A percentile compares a stretch with the other conserved stretches of the same genome.
phyloP scores from a whole-genome alignment of 2,329 filamentous ascomycete species.

The Epichloe gansuensis region DNA sequence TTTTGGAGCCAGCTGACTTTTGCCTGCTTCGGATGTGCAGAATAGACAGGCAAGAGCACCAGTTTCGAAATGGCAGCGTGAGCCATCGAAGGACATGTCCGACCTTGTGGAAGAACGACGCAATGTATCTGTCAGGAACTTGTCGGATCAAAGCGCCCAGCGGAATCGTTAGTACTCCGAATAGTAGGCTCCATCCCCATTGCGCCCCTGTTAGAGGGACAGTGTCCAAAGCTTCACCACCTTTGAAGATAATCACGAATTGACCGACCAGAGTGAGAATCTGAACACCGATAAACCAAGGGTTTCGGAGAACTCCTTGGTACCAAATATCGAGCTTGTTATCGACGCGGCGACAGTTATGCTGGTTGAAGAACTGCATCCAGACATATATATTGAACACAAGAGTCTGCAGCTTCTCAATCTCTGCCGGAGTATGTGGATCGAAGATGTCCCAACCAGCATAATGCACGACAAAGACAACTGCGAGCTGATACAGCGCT shows the following conservation, averaged over 20 bases:
- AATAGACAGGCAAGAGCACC: conserved; percentile 11
- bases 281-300: conserved; percentile 62
- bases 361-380: conserved; percentile 83
- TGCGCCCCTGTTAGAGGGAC: conserved; percentile 46
- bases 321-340: conserved; percentile 71
- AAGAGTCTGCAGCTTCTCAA: conserved; percentile 41
- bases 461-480: conserved; percentile 49
- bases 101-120: conserved; percentile 15
- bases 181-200: conserved; percentile 57
- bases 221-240: conserved; percentile 54
- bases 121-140: conserved; percentile 24
- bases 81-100: conserved; percentile 9
- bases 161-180: conserved; percentile 55
- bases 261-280: conserved; percentile 56
- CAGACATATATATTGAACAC: conserved; percentile 81
- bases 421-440: conserved; percentile 26
- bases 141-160: conserved; percentile 35
- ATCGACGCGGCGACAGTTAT: conserved; percentile 67
- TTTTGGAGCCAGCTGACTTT: conserved; percentile 10
- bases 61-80: conserved; percentile 12
- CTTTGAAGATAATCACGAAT: conserved; percentile 58
- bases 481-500: conserved; percentile 57
- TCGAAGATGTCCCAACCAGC: conserved; percentile 44
- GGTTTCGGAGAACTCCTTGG: conserved; percentile 60
- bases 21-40: conserved; percentile 12